Evolutionary conservation across 2,329 filamentous ascomycete genomes (phyloP), one percentile per base, ranked within the genome.

Genomic region (Hymenoscyphus fructigenus): DNA sequence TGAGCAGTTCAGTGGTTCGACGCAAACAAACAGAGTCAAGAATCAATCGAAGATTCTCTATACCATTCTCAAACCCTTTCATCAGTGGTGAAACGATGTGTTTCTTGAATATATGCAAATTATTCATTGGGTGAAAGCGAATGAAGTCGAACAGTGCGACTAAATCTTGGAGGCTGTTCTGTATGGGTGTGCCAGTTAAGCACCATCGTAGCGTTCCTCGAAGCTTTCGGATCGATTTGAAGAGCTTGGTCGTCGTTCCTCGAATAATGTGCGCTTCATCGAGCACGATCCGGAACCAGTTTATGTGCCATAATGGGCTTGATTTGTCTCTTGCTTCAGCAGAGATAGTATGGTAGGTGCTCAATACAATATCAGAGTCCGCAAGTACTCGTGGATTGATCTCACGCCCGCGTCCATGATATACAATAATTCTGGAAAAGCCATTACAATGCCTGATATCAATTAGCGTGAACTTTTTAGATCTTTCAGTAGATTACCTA

Each of bases 251-350:
- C 1, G 78, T 74, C 26, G 76, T 78, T 0, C 79, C 78, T n/a
- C 84, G 80, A 32, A 86, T 84, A 1, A 78, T 76, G 61, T 85
- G 82, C 0, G 83, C 83, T 83, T 82, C 82, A 32, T 83, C 78
- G 0, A 82, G 74, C 0, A 82, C 75, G 3, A 81, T 67, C 7
- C 79, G 71, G 66, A 76, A 81, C 79, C 80, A 83, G 2, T 72
- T 71, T 5, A 81, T 73, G 34, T 73, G 69, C 53, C 77, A 72
- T 3, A 82, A 68, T 0, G 69, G 60, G 32, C 71, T 71, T 1
- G 60, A 66, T 36, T 69, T 70, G 4, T 64, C 67, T 0, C 60
- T 58, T 44, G 67, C 70, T 36, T 83, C 81, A 1, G 76, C 69
- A 5, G 77, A 71, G 0, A 83, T 70, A 0, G 81, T 84, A 38